Evolutionary conservation across 2,329 filamentous ascomycete genomes (phyloP), one percentile per base, ranked within the genome.

Genomic region (Sphaerulina vaccinii): DNA sequence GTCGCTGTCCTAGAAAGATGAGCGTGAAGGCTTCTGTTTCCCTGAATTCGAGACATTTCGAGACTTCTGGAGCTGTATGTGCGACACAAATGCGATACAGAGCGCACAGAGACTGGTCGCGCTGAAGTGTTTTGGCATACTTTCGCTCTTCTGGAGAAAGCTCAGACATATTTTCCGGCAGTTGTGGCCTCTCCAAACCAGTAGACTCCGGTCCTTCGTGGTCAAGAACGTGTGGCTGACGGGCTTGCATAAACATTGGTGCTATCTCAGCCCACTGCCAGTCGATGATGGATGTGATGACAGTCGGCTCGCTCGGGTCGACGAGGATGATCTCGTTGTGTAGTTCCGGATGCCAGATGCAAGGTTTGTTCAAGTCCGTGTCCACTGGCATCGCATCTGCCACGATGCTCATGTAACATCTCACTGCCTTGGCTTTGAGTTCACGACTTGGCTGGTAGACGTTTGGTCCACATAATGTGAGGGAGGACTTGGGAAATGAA

Each of bases 271-370:
- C 65, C 7, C 63, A 62, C 50, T 70, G 68, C 69, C 68, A 71
- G 45, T 71, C 69, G 42, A 71, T 68, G 23, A 71, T 56, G n/a
- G 53, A 49, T 0, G 62, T 57, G 39, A 71, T 53, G 53, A 62
- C 49, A 7, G 68, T 68, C 10, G 63, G 68, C n/a, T 70, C 38
- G 1, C 49, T 39, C 3, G 60, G 46, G 48, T 70, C 56, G 2
- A 71, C 68, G 42, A 70, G 69, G 45, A 71, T 70, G 39, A 68
- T 75, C 7, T 65, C 70, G 15, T 49, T 49, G 43, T 75, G 71
- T 16, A 74, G 58, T 43, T 75, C 71, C 29, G 51, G 54, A 47
- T 75, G 70, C 71, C 65, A 69, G 15, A 68, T 56, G 22, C 18
- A 59, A 65, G 60, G 10, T 55, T 44, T 29, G 2, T 45, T 8